Conservation (phyloP, 1,139 yeast genomes). For the Kodamaea ohmeri region DNA sequence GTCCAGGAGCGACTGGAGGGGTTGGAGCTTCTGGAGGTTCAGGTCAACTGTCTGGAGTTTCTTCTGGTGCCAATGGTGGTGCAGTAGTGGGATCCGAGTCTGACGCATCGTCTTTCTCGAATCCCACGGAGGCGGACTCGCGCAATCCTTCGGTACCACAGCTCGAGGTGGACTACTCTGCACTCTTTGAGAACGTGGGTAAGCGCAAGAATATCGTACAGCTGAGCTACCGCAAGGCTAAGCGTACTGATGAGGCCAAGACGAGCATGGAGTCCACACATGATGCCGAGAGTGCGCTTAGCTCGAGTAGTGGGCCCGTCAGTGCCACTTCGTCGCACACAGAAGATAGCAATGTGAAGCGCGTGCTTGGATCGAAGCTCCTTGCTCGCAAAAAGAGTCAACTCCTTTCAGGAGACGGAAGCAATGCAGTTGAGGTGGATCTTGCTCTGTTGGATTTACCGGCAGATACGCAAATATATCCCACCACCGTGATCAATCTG, state of each 20-base stretch:
- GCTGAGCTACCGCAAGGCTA: constrained; percentile 20
- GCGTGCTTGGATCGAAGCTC: constrained; percentile 40
- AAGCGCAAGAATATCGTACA: constrained; percentile 35
- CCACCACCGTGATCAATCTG: constrained; percentile 33
- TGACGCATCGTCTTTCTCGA: not conserved
- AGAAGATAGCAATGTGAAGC: constrained; percentile 30
- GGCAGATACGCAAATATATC: constrained; percentile 38
- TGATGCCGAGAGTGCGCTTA: constrained; percentile 6
- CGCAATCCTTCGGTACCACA: not conserved
- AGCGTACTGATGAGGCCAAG: constrained; percentile 12
- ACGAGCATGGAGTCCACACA: constrained; percentile 6
- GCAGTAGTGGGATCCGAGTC: too few species aligned
- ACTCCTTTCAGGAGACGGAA: constrained; percentile 15
- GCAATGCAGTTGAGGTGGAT: constrained; percentile 44
- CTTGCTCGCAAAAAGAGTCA: constrained; percentile 25
- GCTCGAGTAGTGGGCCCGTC: constrained; percentile 8
- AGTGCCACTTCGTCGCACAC: constrained; percentile 13
- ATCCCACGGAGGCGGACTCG: not conserved
- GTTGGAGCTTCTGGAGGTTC: too few species aligned
- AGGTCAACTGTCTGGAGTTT: too few species aligned
- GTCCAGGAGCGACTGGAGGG: constrained; percentile 10
- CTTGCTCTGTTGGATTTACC: constrained; percentile 43
- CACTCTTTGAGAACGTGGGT: constrained; percentile 46
- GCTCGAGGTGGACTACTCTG: constrained; percentile 37
- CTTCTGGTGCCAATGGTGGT: not conserved